Evolutionary conservation across 1,284 basidiomycete species (phyloP).

Genomic region (Malassezia pachydermatis): DNA sequence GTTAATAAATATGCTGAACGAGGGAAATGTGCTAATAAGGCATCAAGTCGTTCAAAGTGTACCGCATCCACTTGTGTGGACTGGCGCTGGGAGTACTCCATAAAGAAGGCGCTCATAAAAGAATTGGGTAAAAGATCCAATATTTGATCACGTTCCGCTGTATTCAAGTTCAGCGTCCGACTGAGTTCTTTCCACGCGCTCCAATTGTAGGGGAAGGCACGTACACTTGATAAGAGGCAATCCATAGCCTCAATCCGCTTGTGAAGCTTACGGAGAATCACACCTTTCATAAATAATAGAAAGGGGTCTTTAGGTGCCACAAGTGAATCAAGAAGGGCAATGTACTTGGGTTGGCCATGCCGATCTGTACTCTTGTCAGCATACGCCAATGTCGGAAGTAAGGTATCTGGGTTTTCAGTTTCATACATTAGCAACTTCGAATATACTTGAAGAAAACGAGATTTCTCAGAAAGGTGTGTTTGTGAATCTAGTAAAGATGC

Average conservation of each 20-base stretch:
- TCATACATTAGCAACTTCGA: conserved; percentile 59
- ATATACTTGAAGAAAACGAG: conserved; percentile 68
- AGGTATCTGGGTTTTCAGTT: conserved; percentile 30
- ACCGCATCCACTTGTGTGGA: conserved; percentile 52
- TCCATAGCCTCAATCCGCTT: conserved; percentile 64
- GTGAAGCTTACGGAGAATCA: conserved; percentile 41
- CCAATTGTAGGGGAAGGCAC: conserved; percentile 88
- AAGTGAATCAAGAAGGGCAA: conserved; percentile 35
- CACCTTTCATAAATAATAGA: conserved; percentile 43
- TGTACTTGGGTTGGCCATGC: conserved; percentile 15
- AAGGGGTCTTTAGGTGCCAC: conserved; percentile 31
- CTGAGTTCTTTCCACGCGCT: conserved; percentile 60
- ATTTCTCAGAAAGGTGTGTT: conserved; percentile 50
- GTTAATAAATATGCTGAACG: conserved; percentile 70
- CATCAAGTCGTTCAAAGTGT: conserved; percentile 34
- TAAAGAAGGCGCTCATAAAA: conserved; percentile 69
- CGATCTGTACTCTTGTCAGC: conserved; percentile 2
- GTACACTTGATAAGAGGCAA: conserved; percentile 65
- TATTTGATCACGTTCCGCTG: conserved; percentile 25
- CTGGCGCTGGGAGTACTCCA: conserved; percentile 77
- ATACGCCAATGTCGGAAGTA: conserved; percentile 21
- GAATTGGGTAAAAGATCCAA: conserved; percentile 62
- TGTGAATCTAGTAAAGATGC: conserved; percentile 49
- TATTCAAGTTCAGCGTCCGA: conserved; percentile 30
- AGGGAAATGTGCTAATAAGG: conserved; percentile 68